These are phyloP conservation scores for Suillus subluteus DNA, from an alignment of 768 basidiomycete species.

Conservation along the genomic window DNA sequence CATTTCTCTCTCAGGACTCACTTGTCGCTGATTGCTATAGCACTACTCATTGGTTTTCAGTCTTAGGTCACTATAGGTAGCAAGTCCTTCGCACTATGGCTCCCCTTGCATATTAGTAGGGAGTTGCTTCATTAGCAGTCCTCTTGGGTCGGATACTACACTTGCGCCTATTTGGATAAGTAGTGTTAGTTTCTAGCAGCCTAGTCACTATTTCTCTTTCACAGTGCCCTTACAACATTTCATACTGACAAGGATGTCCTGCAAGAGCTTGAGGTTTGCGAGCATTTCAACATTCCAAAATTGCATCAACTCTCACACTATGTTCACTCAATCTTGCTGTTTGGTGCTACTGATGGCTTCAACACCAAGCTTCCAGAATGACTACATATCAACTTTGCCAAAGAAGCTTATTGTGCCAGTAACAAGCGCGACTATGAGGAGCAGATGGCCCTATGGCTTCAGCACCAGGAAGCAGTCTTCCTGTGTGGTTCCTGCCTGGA, in stretches of 20 bases:
- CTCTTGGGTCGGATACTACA: too few species aligned
- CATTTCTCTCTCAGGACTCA: too few species aligned
- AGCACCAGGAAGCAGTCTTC: conserved; percentile 5
- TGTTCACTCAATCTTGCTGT: conserved; percentile 23
- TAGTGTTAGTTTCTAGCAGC: too few species aligned
- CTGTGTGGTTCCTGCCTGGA: not conserved
- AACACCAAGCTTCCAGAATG: not conserved
- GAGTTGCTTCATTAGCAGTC: too few species aligned
- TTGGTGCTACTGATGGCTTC: conserved; percentile 14
- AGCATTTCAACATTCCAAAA: conserved; percentile 43
- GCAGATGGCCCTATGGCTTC: not conserved
- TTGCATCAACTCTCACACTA: conserved; percentile 37
- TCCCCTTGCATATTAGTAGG: too few species aligned
- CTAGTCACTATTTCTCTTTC: too few species aligned
- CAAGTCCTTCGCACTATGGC: too few species aligned
- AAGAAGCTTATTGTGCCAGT: not conserved
- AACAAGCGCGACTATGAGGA: not conserved
- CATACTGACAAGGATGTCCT: conserved; percentile 30
- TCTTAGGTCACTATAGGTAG: too few species aligned
- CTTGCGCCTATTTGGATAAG: too few species aligned
- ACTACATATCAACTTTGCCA: not conserved
- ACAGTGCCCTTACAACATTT: too few species aligned
- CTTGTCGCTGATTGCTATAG: too few species aligned
- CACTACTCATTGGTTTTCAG: too few species aligned
- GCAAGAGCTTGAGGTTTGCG: conserved; percentile 23